Evolutionary conservation across 495 filamentous ascomycete species (phyloP), one percentile per base, ranked within the genome.

Genomic region (Penicillium crystallinum): DNA sequence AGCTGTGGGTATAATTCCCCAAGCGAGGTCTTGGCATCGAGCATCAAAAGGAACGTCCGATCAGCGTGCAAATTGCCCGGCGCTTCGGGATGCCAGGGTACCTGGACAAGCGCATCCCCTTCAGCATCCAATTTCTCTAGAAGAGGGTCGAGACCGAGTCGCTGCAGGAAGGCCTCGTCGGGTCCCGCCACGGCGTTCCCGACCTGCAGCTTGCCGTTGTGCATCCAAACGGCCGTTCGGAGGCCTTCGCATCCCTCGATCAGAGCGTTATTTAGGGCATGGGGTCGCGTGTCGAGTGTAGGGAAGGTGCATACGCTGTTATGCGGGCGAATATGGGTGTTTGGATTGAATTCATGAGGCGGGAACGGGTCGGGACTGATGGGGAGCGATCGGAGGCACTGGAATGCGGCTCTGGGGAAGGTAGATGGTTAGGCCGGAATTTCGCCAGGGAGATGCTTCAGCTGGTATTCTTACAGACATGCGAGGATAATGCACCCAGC

Each of bases 141-240:
- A 8, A 65, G 52, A 34, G 54, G 45, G n/a, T 57, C 25, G 14
- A 65, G 38, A 23, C 46, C 52, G 14, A 60, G 17, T 31, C 46
- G 43, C 38, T 53, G 45, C 50, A 60, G 57, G 17, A 44, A 37
- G 9, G 34, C 25, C 11, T 49, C 39, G 17, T 38, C 41, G 7
- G 45, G 36, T 19, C 37, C 11, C 3, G 29, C 15, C 15, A 49
- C 18, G 35, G 57, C 87, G 18, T 49, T 83, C 0, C 83, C 85
- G 41, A 88, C 78, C 47, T 80, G 75, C 35, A 85, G 69, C 52
- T 71, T 56, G 29, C 59, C 48, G 15, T 63, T 54, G 33, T 77
- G 75, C 21, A 85, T 75, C 86, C 86, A 91, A n/a, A 93, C 78
- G 53, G 90, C 87, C 31, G 53, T 57, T 29, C 59, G 53, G 38